phyloP scores from a whole-genome alignment of 108 stramenopile genomes.

The Fragilariopsis cylindrus region DNA sequence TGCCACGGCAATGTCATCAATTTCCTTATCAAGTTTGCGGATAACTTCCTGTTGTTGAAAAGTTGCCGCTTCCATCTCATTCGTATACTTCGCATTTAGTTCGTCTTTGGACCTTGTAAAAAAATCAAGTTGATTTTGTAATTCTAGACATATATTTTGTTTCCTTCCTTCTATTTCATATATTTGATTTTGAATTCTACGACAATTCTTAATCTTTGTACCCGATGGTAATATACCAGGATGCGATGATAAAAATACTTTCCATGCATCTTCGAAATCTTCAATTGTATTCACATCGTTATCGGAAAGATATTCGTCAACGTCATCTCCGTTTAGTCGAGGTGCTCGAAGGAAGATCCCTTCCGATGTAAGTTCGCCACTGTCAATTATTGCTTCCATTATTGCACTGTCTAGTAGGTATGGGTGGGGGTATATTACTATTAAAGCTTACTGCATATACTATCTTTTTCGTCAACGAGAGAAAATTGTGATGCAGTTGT shows the following conservation, averaged over 20 bases:
- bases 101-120: constrained; percentile 23
- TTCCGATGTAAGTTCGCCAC: not conserved
- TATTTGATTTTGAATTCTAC: constrained; percentile 21
- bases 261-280: constrained; percentile 39
- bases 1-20: constrained; percentile 27
- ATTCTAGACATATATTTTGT: constrained; percentile 35
- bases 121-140: constrained; percentile 47
- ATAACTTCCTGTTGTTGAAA: constrained; percentile 19
- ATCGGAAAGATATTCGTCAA: constrained; percentile 7
- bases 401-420: not conserved
- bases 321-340: constrained; percentile 2
- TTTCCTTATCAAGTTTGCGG: constrained; percentile 17
- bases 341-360: constrained; percentile 8
- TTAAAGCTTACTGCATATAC: too few relatives aligned
- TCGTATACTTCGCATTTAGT: constrained; percentile 29
- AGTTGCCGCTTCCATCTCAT: constrained; percentile 9
- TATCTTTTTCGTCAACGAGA: too few relatives aligned
- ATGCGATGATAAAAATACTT: constrained; percentile 13
- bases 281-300: constrained; percentile 22
- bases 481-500: too few relatives aligned
- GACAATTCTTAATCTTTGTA: constrained; percentile 25
- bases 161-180: constrained; percentile 18
- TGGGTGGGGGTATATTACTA: too few relatives aligned
- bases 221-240: constrained; percentile 30
- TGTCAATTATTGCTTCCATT: not conserved